Evolutionary conservation across 768 basidiomycete genomes (phyloP).

Genomic region (Strobilomyces dryophilus): DNA sequence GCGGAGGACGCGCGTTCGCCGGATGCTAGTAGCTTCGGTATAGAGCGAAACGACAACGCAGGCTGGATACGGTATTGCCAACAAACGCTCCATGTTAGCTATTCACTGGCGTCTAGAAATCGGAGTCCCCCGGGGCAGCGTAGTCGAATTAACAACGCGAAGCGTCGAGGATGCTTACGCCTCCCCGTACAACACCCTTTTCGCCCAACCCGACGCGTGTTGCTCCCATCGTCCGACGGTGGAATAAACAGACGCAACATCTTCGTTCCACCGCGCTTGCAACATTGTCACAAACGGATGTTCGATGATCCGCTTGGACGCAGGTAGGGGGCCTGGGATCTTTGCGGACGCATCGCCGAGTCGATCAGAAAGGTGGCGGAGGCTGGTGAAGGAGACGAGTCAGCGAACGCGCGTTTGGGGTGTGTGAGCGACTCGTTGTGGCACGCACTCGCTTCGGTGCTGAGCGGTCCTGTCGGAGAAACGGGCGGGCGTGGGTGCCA

Average conservation of each 20-base stretch:
- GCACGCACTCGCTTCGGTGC: constrained; percentile 47
- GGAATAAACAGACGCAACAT: constrained; percentile 44
- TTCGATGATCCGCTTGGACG: constrained; percentile 48
- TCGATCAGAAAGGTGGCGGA: constrained; percentile 47
- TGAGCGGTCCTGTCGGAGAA: constrained; percentile 44
- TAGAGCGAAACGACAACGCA: background rate
- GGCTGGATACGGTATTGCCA: background rate
- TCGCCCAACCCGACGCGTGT: constrained; percentile 44
- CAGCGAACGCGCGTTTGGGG: background rate
- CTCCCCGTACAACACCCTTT: constrained; percentile 42
- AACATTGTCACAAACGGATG: constrained; percentile 45
- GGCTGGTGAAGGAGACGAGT: constrained; percentile 27
- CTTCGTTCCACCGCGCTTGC: constrained; percentile 56
- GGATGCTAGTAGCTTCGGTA: too few relatives aligned
- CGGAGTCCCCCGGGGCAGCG: too few relatives aligned
- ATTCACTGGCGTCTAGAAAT: background rate
- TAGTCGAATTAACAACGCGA: background rate
- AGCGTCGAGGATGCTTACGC: background rate
- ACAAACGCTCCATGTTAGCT: background rate
- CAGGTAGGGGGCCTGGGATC: constrained; percentile 49
- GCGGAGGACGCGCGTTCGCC: too few relatives aligned
- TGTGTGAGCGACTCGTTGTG: background rate
- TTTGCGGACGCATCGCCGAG: constrained; percentile 46
- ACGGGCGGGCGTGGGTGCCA: background rate
- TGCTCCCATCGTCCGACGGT: constrained; percentile 45